Evolutionary conservation across 2,329 filamentous ascomycete species (phyloP), one percentile per base, ranked within the genome.

Genomic region (Alternaria incomplexa): DNA sequence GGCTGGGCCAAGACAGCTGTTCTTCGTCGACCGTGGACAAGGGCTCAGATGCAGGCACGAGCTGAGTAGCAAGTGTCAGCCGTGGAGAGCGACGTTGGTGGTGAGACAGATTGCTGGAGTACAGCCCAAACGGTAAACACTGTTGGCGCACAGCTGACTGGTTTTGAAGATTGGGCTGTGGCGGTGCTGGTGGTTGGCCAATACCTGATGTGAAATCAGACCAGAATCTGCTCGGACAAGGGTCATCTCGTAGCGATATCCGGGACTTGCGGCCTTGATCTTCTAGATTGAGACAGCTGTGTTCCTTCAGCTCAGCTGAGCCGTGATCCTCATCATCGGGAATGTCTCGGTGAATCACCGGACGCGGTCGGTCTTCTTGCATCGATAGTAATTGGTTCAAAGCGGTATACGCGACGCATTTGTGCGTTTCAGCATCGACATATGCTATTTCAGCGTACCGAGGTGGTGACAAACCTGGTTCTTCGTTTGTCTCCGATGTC

Each of bases 371-470:
- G 45, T 53, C 15, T 28, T 63, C 44, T n/a, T 55, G 22, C 6
- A 53, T 45, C 4, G 40, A 25, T 6, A 56, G 25, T 3, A 64
- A 48, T 20, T 64, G 56, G 28, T 62, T 58, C 7, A 64, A 55
- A 6, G 62, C 64, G 15, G 51, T 65, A 23, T 61, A 63, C 7
- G 20, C 46, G 22, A 46, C 22, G 15, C 7, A n/a, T 32, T 67
- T 57, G 28, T 57, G 47, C 6, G 26, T 52, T 36, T 59, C 47
- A 56, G 60, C 25, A 36, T 67, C 58, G 12, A 59, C 43, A 26
- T 61, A 60, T 20, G 25, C 40, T 28, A 61, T 44, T 26, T 61
- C 26, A 13, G 28, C 26, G 13, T 40, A 20, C 15, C 48, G 48
- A 15, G 17, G 8, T 26, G 22, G 56, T 11, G 20, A 30, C 20